Base-by-base conservation (phyloP, 108 stramenopile species). In the Nitzschia putrida region DNA sequence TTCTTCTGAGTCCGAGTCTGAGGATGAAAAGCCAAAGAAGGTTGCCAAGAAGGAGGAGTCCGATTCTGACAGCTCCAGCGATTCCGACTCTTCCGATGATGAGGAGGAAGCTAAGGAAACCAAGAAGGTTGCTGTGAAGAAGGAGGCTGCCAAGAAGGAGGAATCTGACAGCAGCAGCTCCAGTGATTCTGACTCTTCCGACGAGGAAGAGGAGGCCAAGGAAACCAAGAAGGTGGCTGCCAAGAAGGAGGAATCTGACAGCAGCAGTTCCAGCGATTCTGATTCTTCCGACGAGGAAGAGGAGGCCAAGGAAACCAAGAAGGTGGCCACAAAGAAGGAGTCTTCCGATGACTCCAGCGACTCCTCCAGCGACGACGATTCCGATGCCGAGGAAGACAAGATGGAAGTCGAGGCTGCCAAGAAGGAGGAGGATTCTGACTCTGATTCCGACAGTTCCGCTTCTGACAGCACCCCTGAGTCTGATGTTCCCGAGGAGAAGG, bases 391-490 rank as follows among this genome's bases (percentile, higher is more conserved):
- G 29, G 29, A 71, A 21, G 72, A 50, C 40, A 72, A 76, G 51
- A 64, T 43, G 51, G 65, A 64, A 29, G 69, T 47, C 21, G 68
- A 76, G 14, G 50, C 71, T 13, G 61, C 72, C 44, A 53, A 69
- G 53, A 68, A 50, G 23, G 60, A 58, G 34, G 73, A 52, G 9
- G 74, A 71, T 63, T 77, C 79, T 43, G 34, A 50, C n/a, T 74
- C 71, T 45, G 72, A 64, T 57, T 72, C 74, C 77, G 72, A 69
- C 21, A 67, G 67, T n/a, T 71, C 68, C 21, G 68, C 66, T 55
- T 57, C 44, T 25, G 85, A 84, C 53, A 55, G 43, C 25, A 88
- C 87, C 18, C 47, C 80, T 53, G 80, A 78, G 10, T 83, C 81
- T 39, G 60, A 64, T 11, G 69, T 76, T 23, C 80, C 88, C 2